Conservation (phyloP, 2,329 filamentous ascomycete species). For the Erysiphe pulchra region DNA sequence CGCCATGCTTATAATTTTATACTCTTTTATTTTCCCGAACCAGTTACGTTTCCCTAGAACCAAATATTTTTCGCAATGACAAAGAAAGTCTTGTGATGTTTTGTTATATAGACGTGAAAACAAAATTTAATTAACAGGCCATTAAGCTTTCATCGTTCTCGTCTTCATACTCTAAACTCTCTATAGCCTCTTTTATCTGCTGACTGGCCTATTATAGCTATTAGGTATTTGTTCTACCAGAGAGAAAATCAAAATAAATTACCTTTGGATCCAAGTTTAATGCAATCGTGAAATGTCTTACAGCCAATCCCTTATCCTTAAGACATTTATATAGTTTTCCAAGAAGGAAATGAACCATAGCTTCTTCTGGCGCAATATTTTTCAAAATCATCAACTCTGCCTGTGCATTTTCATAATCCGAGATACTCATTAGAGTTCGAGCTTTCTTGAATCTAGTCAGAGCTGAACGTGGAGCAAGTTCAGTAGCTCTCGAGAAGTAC, state of each 20-base stretch:
- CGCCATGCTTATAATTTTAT: too few species aligned
- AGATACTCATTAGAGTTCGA: slow-evolving; percentile 55
- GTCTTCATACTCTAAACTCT: slow-evolving; percentile 54
- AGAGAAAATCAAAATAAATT: slow-evolving; percentile 11
- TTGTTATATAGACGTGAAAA: too few species aligned
- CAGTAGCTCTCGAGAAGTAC: slow-evolving; percentile 61
- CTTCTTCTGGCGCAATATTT: slow-evolving; percentile 77
- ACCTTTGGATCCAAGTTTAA: slow-evolving; percentile 94
- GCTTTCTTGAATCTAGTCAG: slow-evolving; percentile 86
- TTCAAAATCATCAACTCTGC: slow-evolving; percentile 70
- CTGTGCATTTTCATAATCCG: slow-evolving; percentile 44
- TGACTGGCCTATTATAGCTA: slow-evolving; percentile 42
- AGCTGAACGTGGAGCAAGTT: slow-evolving; percentile 55
- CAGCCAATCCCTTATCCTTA: slow-evolving; percentile 52
- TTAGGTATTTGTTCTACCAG: slow-evolving; percentile 3
- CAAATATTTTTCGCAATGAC: too few species aligned
- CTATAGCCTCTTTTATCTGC: slow-evolving; percentile 91
- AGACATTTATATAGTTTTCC: slow-evolving; percentile 57
- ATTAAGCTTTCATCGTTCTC: slow-evolving; percentile 9
- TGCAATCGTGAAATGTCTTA: slow-evolving; percentile 83
- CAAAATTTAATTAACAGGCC: slow-evolving; percentile 2
- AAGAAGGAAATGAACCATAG: slow-evolving; percentile 84
- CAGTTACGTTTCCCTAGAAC: too few species aligned
- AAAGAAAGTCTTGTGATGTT: too few species aligned
- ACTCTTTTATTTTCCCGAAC: too few species aligned